Percentiles rank a stretch among this genome's conserved stretches.
Evolutionary conservation across 202 grass and related monocot genomes (phyloP).

Genomic region (Schoenoplectus triqueter): DNA sequence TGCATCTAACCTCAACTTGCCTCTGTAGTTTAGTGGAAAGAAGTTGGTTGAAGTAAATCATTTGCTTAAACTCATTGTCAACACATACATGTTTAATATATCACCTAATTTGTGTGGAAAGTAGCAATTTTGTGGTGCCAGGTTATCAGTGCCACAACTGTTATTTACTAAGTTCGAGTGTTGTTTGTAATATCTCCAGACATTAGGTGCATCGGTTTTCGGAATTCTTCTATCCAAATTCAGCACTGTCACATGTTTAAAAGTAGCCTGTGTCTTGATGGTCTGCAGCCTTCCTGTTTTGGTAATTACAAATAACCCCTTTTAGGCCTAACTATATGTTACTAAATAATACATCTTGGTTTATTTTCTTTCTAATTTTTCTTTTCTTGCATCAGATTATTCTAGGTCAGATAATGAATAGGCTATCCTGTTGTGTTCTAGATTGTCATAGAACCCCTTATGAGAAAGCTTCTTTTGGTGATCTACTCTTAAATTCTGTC

Average conservation of each 20-base stretch:
- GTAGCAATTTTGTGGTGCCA: neutral
- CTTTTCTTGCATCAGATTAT: conserved; percentile 69
- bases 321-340: neutral
- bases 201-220: conserved; percentile 80
- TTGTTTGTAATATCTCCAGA: conserved; percentile 52
- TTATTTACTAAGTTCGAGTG: conserved; percentile 18
- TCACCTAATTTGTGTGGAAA: conserved; percentile 29
- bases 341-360: neutral
- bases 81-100: conserved; percentile 15
- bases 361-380: conserved; percentile 11
- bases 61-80: conserved; percentile 17
- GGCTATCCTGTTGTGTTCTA: conserved; percentile 72
- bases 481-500: conserved; percentile 59
- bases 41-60: neutral
- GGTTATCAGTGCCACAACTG: neutral
- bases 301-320: conserved; percentile 46
- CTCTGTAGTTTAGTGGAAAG: conserved; percentile 11
- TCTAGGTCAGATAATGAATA: conserved; percentile 87
- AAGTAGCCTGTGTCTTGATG: conserved; percentile 76
- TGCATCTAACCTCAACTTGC: neutral
- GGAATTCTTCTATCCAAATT: conserved; percentile 87
- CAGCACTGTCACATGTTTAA: conserved; percentile 80
- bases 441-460: conserved; percentile 59
- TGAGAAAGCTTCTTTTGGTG: conserved; percentile 57
- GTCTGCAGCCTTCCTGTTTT: conserved; percentile 81